Base-by-base conservation (phyloP, 306 rosid species). In the Lithocarpus polystachyus region DNA sequence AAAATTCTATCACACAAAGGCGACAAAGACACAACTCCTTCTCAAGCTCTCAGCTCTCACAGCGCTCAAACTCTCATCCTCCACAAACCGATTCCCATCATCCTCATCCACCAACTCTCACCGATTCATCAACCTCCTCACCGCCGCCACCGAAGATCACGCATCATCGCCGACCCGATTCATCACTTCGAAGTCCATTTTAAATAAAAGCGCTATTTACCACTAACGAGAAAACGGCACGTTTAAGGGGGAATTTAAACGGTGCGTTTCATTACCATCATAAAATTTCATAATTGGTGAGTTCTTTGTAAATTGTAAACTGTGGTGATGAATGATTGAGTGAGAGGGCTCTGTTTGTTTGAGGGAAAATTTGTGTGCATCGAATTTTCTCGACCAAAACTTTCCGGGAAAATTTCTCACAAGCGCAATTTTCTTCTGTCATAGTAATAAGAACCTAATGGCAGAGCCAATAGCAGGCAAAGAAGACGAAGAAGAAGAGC, bases 401-500 rank as follows among this genome's bases (percentile, higher is more conserved):
- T 48, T 48, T 12, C 53, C 53, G 72, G 45, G 52, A 68, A 35
- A 68, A 19, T 10, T 19, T 35, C 17, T 3, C 26, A 0, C 52
- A 9, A 68, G n/a, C 17, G 37, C 17, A 26, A 22, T 4, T 35
- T 19, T 23, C 51, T 67, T 23, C 51, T 31, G 24, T 35, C 23
- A 22, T 17, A 19, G 51, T 19, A 8, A 18, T 33, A 3, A 18
- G 72, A 35, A 19, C 23, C 70, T 35, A 1, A 67, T 67, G 72
- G 52, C 72, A 67, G 72, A 68, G 40, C 52, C 52, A 35, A 0
- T 68, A 0, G 18, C 23, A 11, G 12, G n/a, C 24, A 35, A 60
- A 24, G 81, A 75, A 53, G 80, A 53, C 68, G 64, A 12, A 51
- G 72, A 75, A 54, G 77, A 75, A 18, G 87, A 75, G 23, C 74